Percentiles rank a stretch among this genome's conserved stretches.
phyloP scores from a whole-genome alignment of 2,329 filamentous ascomycete species.

The Claviceps arundinis region DNA sequence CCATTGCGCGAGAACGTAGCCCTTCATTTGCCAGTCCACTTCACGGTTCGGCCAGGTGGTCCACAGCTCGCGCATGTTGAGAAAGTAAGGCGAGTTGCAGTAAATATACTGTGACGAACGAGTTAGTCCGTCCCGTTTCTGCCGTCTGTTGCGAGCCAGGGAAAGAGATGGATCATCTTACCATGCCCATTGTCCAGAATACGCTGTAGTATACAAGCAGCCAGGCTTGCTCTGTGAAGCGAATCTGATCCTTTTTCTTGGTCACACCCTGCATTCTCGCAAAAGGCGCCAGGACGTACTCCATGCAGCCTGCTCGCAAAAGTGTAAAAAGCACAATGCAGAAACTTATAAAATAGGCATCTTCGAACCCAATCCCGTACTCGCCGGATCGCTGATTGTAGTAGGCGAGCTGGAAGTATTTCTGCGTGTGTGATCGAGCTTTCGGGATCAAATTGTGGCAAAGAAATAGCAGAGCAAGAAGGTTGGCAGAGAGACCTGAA shows the following conservation, averaged over 20 bases:
- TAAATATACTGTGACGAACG: slow-evolving; percentile 55
- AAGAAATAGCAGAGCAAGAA: slow-evolving; percentile 69
- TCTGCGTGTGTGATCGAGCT: slow-evolving; percentile 63
- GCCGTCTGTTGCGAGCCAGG: background rate
- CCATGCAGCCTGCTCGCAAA: slow-evolving; percentile 71
- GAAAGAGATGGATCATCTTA: slow-evolving; percentile 28
- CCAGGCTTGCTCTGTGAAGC: slow-evolving; percentile 94
- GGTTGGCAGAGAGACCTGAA: slow-evolving; percentile 67
- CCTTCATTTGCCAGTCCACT: slow-evolving; percentile 64
- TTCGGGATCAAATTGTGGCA: slow-evolving; percentile 73
- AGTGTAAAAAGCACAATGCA: slow-evolving; percentile 80
- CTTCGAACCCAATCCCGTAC: slow-evolving; percentile 69
- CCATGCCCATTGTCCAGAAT: slow-evolving; percentile 76
- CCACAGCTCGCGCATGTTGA: slow-evolving; percentile 71
- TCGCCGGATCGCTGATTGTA: slow-evolving; percentile 53
- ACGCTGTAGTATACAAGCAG: slow-evolving; percentile 68
- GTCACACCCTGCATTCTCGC: slow-evolving; percentile 60
- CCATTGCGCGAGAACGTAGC: slow-evolving; percentile 81
- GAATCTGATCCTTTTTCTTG: slow-evolving; percentile 60
- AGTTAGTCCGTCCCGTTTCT: background rate
- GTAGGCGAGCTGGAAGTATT: slow-evolving; percentile 82
- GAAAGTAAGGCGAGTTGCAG: slow-evolving; percentile 63
- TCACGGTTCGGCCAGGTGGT: slow-evolving; percentile 71
- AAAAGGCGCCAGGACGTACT: slow-evolving; percentile 71
- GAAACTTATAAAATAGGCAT: slow-evolving; percentile 62